Conservation (phyloP, 108 stramenopile species). For the Licmophora abbreviata region DNA sequence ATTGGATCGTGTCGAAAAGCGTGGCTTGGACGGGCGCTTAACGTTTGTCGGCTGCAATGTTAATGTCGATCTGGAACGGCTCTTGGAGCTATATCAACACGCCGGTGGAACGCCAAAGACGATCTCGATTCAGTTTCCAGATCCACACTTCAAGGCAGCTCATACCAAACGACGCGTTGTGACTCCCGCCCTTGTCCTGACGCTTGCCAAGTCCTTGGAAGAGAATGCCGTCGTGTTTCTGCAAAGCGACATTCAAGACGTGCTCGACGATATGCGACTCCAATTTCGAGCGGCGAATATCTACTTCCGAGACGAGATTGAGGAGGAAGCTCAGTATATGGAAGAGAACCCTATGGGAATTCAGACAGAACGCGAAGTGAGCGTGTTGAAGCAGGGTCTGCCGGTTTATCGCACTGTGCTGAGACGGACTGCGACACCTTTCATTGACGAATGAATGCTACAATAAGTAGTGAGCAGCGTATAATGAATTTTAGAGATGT, state of each 20-base stretch:
- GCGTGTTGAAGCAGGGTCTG: conserved; percentile 61
- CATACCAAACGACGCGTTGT: conserved; percentile 80
- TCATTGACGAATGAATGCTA: too few species aligned
- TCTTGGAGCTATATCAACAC: conserved; percentile 44
- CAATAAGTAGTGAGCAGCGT: too few species aligned
- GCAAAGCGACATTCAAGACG: conserved; percentile 71
- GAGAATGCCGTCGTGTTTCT: conserved; percentile 52
- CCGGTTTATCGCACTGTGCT: conserved; percentile 72
- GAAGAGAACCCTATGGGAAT: conserved; percentile 60
- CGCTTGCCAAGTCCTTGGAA: conserved; percentile 56
- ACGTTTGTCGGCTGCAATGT: conserved; percentile 86
- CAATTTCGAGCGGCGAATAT: conserved; percentile 43
- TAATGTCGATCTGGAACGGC: conserved; percentile 79
- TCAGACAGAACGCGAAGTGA: conserved; percentile 83
- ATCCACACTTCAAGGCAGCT: conserved; percentile 82
- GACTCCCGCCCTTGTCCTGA: conserved; percentile 47
- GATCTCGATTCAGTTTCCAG: conserved; percentile 84
- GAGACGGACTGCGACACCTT: conserved; percentile 26
- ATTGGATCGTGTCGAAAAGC: conserved; percentile 46
- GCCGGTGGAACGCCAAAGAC: conserved; percentile 18
- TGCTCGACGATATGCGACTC: conserved; percentile 73
- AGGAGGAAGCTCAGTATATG: conserved; percentile 37
- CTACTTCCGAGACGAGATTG: conserved; percentile 42
- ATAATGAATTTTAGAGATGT: too few species aligned
- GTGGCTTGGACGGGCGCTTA: conserved; percentile 35